Evolutionary conservation across 2,329 filamentous ascomycete species (phyloP).

Genomic region (Chaetomium olivaceum): DNA sequence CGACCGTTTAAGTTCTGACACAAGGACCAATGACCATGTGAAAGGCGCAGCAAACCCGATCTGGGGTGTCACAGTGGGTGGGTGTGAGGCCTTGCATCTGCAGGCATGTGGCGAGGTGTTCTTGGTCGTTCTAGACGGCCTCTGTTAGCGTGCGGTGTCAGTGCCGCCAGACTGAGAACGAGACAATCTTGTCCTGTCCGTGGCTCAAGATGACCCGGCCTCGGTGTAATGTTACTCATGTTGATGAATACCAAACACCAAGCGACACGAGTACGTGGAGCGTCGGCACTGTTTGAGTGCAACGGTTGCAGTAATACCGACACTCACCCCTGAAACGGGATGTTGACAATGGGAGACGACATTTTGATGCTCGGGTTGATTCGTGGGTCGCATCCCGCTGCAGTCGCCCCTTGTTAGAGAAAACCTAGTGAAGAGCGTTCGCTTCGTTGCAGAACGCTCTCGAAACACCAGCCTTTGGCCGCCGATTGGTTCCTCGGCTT

Average conservation of each 20-base stretch:
- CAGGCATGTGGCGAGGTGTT: not conserved
- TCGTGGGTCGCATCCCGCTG: not conserved
- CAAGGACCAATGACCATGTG: not conserved
- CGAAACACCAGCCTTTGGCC: not conserved
- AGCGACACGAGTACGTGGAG: not conserved
- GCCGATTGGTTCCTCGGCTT: conserved; percentile 15
- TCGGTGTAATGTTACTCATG: not conserved
- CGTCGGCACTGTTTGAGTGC: no score
- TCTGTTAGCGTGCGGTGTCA: not conserved
- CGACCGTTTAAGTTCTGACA: not conserved
- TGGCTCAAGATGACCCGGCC: not conserved
- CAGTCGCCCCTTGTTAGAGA: not conserved
- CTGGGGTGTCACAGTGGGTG: not conserved
- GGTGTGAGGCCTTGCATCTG: not conserved
- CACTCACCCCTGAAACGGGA: not conserved
- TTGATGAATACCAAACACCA: not conserved
- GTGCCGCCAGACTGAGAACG: not conserved
- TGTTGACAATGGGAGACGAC: not conserved
- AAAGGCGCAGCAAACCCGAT: not conserved
- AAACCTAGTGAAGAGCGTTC: not conserved
- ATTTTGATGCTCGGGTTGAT: not conserved
- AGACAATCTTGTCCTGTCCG: not conserved
- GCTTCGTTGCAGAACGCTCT: not conserved
- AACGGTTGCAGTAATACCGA: not conserved
- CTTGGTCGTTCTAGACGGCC: not conserved